A percentile compares a stretch with the other conserved stretches of the same genome.
phyloP scores from a whole-genome alignment of 306 rosid species.

The Purshia tridentata region DNA sequence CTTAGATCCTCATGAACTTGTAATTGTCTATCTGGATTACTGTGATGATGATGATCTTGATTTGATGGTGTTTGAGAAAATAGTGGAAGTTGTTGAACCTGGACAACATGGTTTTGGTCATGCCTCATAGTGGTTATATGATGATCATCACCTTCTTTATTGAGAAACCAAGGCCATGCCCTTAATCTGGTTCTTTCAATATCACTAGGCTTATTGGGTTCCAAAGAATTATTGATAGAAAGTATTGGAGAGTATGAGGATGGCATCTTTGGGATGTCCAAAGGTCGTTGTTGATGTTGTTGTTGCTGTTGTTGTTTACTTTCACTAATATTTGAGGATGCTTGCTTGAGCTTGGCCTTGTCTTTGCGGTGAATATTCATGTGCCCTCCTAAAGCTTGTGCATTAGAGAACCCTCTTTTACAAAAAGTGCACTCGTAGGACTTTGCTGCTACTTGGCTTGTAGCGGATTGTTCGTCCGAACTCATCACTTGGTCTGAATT shows the following conservation, averaged over 20 bases:
- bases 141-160: slow-evolving; percentile 8
- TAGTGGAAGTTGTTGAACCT: slow-evolving; percentile 16
- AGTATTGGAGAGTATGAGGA: slow-evolving; percentile 19
- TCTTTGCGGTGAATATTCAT: slow-evolving; percentile 87
- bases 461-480: slow-evolving; percentile 28
- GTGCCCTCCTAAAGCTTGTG: slow-evolving; percentile 93
- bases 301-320: slow-evolving; percentile 7
- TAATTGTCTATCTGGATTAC: neutral
- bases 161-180: slow-evolving; percentile 19
- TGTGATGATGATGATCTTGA: neutral
- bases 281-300: neutral
- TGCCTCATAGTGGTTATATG: no score
- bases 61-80: slow-evolving; percentile 12
- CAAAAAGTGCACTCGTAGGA: slow-evolving; percentile 79
- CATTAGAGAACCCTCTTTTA: slow-evolving; percentile 84
- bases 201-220: neutral
- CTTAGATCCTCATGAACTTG: slow-evolving; percentile 12
- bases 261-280: slow-evolving; percentile 30
- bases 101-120: neutral
- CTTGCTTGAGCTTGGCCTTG: slow-evolving; percentile 69
- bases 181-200: neutral
- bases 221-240: neutral
- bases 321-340: neutral
- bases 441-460: slow-evolving; percentile 23
- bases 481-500: slow-evolving; percentile 21